phyloP scores from a whole-genome alignment of 768 basidiomycete genomes.

The Terana coerulea region DNA sequence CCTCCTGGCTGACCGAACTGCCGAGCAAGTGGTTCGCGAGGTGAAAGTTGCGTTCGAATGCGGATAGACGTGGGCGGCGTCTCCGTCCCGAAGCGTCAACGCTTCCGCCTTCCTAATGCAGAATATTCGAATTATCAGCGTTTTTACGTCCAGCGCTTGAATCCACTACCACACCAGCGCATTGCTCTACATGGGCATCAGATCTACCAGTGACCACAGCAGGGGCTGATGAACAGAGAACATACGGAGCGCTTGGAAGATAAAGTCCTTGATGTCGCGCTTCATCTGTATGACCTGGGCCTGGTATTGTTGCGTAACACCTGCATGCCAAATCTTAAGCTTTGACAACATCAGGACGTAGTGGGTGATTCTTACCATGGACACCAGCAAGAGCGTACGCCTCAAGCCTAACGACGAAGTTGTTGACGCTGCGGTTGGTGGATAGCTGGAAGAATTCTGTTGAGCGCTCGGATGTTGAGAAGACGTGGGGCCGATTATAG shows the following conservation, averaged over 20 bases:
- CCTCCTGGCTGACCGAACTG: too few relatives aligned
- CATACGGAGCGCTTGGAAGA: conserved; percentile 3
- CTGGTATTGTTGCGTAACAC: neutral
- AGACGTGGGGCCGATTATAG: neutral
- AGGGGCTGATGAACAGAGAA: too few relatives aligned
- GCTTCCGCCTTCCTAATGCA: too few relatives aligned
- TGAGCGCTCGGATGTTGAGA: neutral
- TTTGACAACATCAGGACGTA: neutral
- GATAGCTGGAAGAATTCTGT: neutral
- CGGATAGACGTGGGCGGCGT: too few relatives aligned
- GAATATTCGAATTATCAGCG: too few relatives aligned
- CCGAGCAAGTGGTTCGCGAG: too few relatives aligned
- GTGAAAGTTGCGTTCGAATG: too few relatives aligned
- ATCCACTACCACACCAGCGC: too few relatives aligned
- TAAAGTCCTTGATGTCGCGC: neutral
- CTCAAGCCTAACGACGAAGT: neutral
- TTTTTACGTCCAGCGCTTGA: too few relatives aligned
- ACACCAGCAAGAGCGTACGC: neutral
- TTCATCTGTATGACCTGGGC: conserved; percentile 9
- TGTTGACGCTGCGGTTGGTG: neutral
- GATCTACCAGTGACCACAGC: too few relatives aligned
- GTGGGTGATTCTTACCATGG: conserved; percentile 1
- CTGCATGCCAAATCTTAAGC: neutral
- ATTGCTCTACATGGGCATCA: too few relatives aligned
- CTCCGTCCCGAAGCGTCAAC: too few relatives aligned